Percentiles rank a stretch among this genome's conserved stretches.
Conservation (phyloP, 2,329 filamentous ascomycete genomes). For the Tolypocladium cylindrosporum region DNA sequence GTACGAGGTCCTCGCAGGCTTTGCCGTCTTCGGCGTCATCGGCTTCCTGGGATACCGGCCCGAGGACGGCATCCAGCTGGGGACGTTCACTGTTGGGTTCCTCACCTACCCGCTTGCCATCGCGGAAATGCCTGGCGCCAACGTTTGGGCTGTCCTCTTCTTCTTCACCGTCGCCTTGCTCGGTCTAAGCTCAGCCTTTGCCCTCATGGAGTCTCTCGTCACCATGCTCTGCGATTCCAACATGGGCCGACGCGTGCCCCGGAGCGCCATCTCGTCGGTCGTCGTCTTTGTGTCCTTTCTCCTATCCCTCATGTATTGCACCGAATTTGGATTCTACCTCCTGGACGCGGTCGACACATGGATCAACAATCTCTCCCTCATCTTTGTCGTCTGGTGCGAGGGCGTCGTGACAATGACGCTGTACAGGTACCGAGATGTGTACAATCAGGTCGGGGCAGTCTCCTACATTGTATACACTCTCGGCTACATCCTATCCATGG, state of each 20-base stretch:
- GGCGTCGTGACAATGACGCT: slow-evolving; percentile 38
- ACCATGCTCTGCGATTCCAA: slow-evolving; percentile 38
- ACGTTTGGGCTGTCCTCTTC: not conserved
- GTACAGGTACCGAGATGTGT: slow-evolving; percentile 36
- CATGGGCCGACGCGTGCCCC: slow-evolving; percentile 24
- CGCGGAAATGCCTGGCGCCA: not conserved
- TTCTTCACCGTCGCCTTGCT: not conserved
- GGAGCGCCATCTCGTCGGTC: slow-evolving; percentile 29
- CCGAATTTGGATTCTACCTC: slow-evolving; percentile 29
- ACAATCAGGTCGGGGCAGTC: slow-evolving; percentile 26
- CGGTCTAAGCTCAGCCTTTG: not conserved
- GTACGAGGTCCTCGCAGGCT: not conserved
- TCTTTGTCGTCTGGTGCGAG: slow-evolving; percentile 41
- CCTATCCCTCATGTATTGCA: slow-evolving; percentile 41
- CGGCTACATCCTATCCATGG: slow-evolving; percentile 36
- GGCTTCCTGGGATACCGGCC: not conserved
- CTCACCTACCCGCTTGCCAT: not conserved
- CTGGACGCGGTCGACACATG: slow-evolving; percentile 41
- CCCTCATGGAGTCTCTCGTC: slow-evolving; percentile 24
- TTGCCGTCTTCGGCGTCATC: not conserved
- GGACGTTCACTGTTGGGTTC: not conserved
- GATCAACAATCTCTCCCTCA: slow-evolving; percentile 40
- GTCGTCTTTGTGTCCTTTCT: slow-evolving; percentile 35
- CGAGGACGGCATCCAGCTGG: not conserved
- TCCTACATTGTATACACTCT: slow-evolving; percentile 32